Evolutionary conservation across 768 basidiomycete genomes (phyloP).

Genomic region (Amanita subjunquillea): DNA sequence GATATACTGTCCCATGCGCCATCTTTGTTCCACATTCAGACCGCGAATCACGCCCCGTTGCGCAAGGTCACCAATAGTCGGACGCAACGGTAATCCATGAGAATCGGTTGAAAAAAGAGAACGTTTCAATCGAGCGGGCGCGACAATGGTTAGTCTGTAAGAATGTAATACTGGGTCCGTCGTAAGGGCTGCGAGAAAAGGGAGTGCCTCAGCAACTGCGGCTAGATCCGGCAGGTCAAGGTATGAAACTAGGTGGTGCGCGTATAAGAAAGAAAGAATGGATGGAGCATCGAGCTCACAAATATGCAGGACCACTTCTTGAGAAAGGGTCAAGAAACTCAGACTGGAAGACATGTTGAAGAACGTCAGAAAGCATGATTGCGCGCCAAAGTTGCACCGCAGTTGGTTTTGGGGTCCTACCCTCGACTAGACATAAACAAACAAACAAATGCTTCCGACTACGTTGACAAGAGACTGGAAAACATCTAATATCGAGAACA

Average conservation of each 20-base stretch:
- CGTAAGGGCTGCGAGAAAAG: constrained; percentile 37
- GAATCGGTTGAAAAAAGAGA: constrained; percentile 50
- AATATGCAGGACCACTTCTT: constrained; percentile 50
- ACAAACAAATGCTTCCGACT: background rate
- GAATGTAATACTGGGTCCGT: constrained; percentile 56
- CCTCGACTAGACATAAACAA: background rate
- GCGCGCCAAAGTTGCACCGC: background rate
- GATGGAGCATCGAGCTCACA: constrained; percentile 23
- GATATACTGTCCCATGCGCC: constrained; percentile 58
- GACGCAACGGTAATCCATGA: constrained; percentile 46
- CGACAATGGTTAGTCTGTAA: constrained; percentile 47
- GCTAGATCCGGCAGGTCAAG: constrained; percentile 67
- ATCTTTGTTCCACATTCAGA: constrained; percentile 52
- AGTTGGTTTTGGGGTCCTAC: background rate
- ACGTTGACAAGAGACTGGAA: too few species aligned
- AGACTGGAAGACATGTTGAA: constrained; percentile 6
- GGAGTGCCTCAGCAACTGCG: constrained; percentile 36
- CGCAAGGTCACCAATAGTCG: constrained; percentile 56
- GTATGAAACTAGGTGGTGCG: constrained; percentile 41
- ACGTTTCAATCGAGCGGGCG: constrained; percentile 60
- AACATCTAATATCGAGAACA: background rate
- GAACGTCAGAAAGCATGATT: background rate
- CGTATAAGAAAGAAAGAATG: background rate
- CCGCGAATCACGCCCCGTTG: constrained; percentile 65
- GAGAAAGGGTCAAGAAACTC: constrained; percentile 29